Evolutionary conservation across 352 stramenopile species (phyloP), one percentile per base, ranked within the genome.

Genomic region (Phytophthora niederhauseri): DNA sequence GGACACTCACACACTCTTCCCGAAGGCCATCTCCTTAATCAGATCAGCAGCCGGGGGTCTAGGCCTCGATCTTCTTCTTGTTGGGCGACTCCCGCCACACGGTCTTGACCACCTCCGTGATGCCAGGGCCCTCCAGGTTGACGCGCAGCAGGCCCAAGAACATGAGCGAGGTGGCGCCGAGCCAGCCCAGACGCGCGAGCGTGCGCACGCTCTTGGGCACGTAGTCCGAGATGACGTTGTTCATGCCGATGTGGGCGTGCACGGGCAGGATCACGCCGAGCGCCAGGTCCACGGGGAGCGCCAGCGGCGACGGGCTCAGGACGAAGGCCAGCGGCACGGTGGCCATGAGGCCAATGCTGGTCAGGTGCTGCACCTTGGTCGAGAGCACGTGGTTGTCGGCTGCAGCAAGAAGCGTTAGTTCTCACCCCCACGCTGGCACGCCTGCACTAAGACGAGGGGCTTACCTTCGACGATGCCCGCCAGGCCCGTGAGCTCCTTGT

Each of bases 161-260:
- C 77, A 93, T 90, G 66, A 97, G 68, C 48, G 81, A 84, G 12
- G 89, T 95, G 63, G 84, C 83, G 34, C 81, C 89, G 50, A 97
- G 73, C 76, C 85, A 84, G 52, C 71, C 82, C 43, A 94, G 61
- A 68, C 90, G 87, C 53, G 67, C 77, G 8, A 92, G 71, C 61
- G 81, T 85, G 52, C 76, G 72, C 56, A 67, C 46, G n/a, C 66
- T 62, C 76, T 98, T 97, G 28, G 95, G 94, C 66, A 97, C 92
- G 76, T 98, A 98, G 81, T 98, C 95, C 36, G 91, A 96, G 53
- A 94, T 91, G 61, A 98, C 93, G 73, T 96, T 93, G 84, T 98
- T 98, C 80, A 98, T 90, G 54, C 95, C 94, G 54, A 98, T 96
- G 83, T 97, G 96, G 34, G 80, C 81, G 77, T 98, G 95, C 43